phyloP scores from a whole-genome alignment of 202 grass and related monocot genomes.

The Alloteropsis angusta region DNA sequence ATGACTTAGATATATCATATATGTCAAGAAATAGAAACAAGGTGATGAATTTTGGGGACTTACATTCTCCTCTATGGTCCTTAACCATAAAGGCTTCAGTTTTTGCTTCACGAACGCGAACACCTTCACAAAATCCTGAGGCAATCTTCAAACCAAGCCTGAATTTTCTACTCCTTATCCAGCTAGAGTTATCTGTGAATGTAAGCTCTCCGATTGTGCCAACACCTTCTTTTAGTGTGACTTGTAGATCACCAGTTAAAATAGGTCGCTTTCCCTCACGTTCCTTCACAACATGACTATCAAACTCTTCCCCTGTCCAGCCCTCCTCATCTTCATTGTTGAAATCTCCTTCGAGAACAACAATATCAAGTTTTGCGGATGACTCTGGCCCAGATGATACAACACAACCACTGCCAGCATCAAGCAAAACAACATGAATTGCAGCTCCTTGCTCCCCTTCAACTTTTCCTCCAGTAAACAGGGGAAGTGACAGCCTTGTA shows the following conservation, averaged over 20 bases:
- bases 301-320: constrained; percentile 70
- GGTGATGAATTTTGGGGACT: constrained; percentile 4
- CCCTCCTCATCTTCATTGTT: constrained; percentile 71
- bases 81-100: constrained; percentile 77
- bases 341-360: constrained; percentile 80
- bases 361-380: constrained; percentile 62
- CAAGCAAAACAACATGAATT: constrained; percentile 76
- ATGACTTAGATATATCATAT: not conserved
- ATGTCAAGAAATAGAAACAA: constrained; percentile 15
- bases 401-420: constrained; percentile 36
- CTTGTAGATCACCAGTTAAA: constrained; percentile 66
- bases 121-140: constrained; percentile 52
- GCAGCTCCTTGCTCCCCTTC: constrained; percentile 73
- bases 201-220: constrained; percentile 65
- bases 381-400: constrained; percentile 55
- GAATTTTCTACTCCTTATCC: constrained; percentile 82
- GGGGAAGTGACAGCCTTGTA: constrained; percentile 58
- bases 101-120: constrained; percentile 59
- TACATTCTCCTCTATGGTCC: constrained; percentile 83
- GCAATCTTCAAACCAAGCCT: constrained; percentile 66
- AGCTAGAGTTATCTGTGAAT: constrained; percentile 82
- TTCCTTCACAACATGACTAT: constrained; percentile 68
- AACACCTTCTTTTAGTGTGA: constrained; percentile 66
- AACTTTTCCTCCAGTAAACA: constrained; percentile 68
- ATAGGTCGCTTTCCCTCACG: constrained; percentile 65